phyloP scores from a whole-genome alignment of 78 protist genomes.

The Bodo saltans region DNA sequence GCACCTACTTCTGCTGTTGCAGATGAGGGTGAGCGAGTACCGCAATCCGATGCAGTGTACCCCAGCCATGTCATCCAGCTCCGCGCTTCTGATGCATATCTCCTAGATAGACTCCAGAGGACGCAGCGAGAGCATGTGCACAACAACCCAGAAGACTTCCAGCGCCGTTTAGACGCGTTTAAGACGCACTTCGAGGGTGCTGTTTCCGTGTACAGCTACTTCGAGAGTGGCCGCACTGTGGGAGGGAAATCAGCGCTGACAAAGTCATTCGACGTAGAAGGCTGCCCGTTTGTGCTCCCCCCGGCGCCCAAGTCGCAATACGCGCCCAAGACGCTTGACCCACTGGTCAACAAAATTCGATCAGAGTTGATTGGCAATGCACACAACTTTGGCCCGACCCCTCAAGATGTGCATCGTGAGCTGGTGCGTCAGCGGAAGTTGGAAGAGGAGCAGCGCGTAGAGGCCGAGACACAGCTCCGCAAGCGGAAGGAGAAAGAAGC shows the following conservation, averaged over 20 bases:
- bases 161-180: slow-evolving; percentile 8
- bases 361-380: slow-evolving; percentile 18
- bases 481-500: not conserved
- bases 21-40: slow-evolving; percentile 2
- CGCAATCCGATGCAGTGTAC: not conserved
- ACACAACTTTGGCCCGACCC: slow-evolving; percentile 18
- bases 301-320: slow-evolving; percentile 23
- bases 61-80: slow-evolving; percentile 40
- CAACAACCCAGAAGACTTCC: slow-evolving; percentile 10
- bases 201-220: not conserved
- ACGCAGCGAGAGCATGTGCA: not conserved
- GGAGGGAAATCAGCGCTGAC: not conserved
- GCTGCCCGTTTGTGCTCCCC: not conserved
- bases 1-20: too few species aligned
- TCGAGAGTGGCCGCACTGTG: not conserved
- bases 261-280: slow-evolving; percentile 3
- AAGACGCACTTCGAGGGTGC: not conserved
- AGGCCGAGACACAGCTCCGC: not conserved
- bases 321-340: not conserved
- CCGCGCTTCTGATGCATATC: slow-evolving; percentile 26
- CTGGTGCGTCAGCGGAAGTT: not conserved
- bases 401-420: not conserved
- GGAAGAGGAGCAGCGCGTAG: slow-evolving; percentile 9
- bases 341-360: not conserved
- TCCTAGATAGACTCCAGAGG: slow-evolving; percentile 17